phyloP scores from a whole-genome alignment of 805 yeast genomes.

The Cephaloascus fragrans region DNA sequence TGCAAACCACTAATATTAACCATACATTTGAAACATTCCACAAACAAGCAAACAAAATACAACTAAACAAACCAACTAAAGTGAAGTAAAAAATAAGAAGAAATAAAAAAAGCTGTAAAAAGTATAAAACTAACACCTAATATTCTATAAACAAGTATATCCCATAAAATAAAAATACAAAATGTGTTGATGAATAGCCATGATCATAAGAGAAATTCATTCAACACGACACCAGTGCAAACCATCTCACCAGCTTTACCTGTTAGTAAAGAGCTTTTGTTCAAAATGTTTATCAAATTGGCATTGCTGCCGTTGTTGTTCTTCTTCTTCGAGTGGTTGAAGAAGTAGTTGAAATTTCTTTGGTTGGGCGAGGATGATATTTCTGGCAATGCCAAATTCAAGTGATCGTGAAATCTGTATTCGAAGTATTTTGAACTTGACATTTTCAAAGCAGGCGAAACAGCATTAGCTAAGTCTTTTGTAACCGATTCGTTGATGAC shows the following conservation, averaged over 20 bases:
- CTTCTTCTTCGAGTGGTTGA: no score
- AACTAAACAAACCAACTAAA: no score
- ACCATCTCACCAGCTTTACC: conserved; percentile 36
- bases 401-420: conserved; percentile 24
- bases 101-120: no score
- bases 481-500: no score
- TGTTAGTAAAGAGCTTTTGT: conserved; percentile 22
- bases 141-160: no score
- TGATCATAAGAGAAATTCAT: conserved; percentile 33
- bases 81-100: no score
- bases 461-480: background rate
- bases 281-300: conserved; percentile 18
- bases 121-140: no score
- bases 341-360: conserved; percentile 14
- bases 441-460: conserved; percentile 1
- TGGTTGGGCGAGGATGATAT: conserved; percentile 7
- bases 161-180: no score
- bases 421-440: conserved; percentile 11
- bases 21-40: no score
- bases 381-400: conserved; percentile 19
- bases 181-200: no score
- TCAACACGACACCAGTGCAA: conserved; percentile 28
- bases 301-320: background rate
- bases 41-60: no score
- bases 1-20: no score